These are phyloP conservation scores for Lineolata rhizophorae DNA, from an alignment of 495 filamentous ascomycete species.

Conservation along the genomic window DNA sequence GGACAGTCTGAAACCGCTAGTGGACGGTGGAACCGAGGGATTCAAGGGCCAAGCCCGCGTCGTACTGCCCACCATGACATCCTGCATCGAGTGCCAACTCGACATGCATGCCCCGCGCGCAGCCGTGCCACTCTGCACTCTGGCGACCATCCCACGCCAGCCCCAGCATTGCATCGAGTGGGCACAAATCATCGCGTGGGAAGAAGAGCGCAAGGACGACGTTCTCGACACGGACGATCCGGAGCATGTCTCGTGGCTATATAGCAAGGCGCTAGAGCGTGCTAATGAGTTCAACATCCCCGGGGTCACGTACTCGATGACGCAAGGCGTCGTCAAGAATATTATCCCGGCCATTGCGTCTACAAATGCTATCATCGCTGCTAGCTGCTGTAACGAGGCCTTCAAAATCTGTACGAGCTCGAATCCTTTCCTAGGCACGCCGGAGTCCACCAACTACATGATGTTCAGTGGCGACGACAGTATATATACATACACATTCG, in stretches of 20 bases:
- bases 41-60: conserved; percentile 96
- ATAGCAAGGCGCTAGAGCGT: conserved; percentile 58
- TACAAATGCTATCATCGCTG: conserved; percentile 92
- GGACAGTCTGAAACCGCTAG: conserved; percentile 71
- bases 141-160: conserved; percentile 91
- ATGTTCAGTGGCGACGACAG: conserved; percentile 94
- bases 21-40: conserved; percentile 93
- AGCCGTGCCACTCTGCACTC: conserved; percentile 86
- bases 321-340: conserved; percentile 96
- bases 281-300: conserved; percentile 75
- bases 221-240: conserved; percentile 87
- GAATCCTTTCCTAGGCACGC: conserved; percentile 45
- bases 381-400: conserved; percentile 87
- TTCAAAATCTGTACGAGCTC: conserved; percentile 74
- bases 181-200: conserved; percentile 82
- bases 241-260: conserved; percentile 94
- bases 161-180: conserved; percentile 98
- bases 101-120: conserved; percentile 92
- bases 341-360: conserved; percentile 98
- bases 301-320: conserved; percentile 89
- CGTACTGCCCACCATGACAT: conserved; percentile 74
- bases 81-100: conserved; percentile 94
- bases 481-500: conserved; percentile 92
- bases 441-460: conserved; percentile 66
- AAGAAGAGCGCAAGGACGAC: conserved; percentile 29